phyloP scores from a whole-genome alignment of 2,329 filamentous ascomycete genomes.

The Phaeosphaeriaceae sp. region DNA sequence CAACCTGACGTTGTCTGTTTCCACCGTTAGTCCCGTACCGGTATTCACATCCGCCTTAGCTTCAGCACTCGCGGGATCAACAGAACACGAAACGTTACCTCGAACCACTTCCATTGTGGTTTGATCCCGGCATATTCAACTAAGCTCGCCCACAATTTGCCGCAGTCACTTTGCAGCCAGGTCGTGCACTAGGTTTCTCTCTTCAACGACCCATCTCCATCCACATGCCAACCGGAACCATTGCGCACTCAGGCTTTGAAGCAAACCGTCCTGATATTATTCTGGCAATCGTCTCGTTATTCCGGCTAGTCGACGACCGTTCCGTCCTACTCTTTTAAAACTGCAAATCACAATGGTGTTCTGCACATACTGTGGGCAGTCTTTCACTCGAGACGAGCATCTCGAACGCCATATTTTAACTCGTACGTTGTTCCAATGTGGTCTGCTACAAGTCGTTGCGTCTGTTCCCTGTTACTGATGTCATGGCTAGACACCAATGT shows the following conservation, averaged over 20 bases:
- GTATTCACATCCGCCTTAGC: slow-evolving; percentile 24
- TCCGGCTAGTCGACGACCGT: neutral
- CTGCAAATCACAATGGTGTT: slow-evolving; percentile 54
- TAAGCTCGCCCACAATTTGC: slow-evolving; percentile 15
- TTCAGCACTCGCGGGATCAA: slow-evolving; percentile 14
- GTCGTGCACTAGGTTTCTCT: neutral
- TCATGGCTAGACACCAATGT: slow-evolving; percentile 57
- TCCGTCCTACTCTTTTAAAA: neutral
- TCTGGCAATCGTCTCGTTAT: neutral
- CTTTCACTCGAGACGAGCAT: slow-evolving; percentile 61
- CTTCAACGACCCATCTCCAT: slow-evolving; percentile 11
- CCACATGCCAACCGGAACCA: slow-evolving; percentile 19
- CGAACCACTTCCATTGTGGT: slow-evolving; percentile 18
- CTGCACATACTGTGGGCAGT: slow-evolving; percentile 62
- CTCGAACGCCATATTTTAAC: slow-evolving; percentile 61
- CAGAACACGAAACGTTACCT: slow-evolving; percentile 19
- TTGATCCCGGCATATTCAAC: slow-evolving; percentile 13
- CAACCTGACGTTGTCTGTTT: slow-evolving; percentile 30
- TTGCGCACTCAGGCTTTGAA: slow-evolving; percentile 10
- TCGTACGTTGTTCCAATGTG: slow-evolving; percentile 46
- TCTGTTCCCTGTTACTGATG: neutral
- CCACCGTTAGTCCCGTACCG: slow-evolving; percentile 24
- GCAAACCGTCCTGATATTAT: neutral
- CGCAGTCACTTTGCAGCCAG: slow-evolving; percentile 15
- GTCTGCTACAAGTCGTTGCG: neutral